Percentiles rank a stretch among this genome's conserved stretches.
phyloP scores from a whole-genome alignment of 2,329 filamentous ascomycete genomes.

The Botrytis pseudocinerea region DNA sequence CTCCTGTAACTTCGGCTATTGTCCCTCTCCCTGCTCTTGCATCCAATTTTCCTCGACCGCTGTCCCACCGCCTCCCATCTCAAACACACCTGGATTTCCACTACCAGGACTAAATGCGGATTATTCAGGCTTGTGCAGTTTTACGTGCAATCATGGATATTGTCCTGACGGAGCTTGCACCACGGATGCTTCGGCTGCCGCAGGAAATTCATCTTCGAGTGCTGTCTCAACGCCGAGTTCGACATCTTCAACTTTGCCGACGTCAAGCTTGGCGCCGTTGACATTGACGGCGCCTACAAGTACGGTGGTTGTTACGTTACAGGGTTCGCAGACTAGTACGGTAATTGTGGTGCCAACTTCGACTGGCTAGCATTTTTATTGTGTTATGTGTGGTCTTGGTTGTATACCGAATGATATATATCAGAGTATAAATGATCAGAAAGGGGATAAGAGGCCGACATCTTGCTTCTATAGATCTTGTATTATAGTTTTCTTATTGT shows the following conservation, averaged over 20 bases:
- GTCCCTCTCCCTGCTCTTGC: slow-evolving; percentile 34
- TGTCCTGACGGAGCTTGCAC: slow-evolving; percentile 20
- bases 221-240: not conserved
- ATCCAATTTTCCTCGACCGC: slow-evolving; percentile 27
- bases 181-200: not conserved
- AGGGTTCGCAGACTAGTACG: slow-evolving; percentile 2
- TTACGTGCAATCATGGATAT: slow-evolving; percentile 49
- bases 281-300: slow-evolving; percentile 5
- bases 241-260: not conserved
- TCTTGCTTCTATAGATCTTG: not conserved
- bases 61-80: slow-evolving; percentile 31
- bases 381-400: not conserved
- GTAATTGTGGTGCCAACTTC: not conserved
- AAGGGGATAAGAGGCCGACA: not conserved
- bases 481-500: not conserved
- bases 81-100: slow-evolving; percentile 43
- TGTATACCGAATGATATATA: not conserved
- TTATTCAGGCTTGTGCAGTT: slow-evolving; percentile 50
- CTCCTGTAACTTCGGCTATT: slow-evolving; percentile 34
- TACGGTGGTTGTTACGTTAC: slow-evolving; percentile 13
- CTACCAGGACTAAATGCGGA: slow-evolving; percentile 40
- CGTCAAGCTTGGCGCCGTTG: not conserved
- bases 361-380: not conserved
- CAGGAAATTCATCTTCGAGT: not conserved
- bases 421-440: too few relatives aligned